Percentiles rank a stretch among this genome's conserved stretches.
Evolutionary conservation across 2,329 filamentous ascomycete genomes (phyloP).

Genomic region (Calycina herbarum): DNA sequence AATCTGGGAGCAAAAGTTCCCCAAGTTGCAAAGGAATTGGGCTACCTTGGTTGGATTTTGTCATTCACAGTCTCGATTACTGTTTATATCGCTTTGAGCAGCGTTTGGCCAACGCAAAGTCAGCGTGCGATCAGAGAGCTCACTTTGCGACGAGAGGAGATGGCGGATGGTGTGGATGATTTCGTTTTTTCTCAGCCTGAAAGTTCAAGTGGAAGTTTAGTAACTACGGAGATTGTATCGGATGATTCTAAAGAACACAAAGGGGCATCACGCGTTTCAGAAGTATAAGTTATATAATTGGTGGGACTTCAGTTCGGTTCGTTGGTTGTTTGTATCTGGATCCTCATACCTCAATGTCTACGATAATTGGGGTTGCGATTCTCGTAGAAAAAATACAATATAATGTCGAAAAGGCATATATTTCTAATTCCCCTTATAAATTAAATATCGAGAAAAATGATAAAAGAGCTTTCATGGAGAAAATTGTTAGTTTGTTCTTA

Average conservation of each 20-base stretch:
- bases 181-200: background rate
- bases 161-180: background rate
- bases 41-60: slow-evolving; percentile 36
- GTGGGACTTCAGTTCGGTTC: too few species aligned
- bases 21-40: slow-evolving; percentile 31
- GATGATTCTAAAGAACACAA: background rate
- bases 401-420: too few species aligned
- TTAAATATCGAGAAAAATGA: too few species aligned
- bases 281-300: background rate
- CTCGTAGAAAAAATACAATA: too few species aligned
- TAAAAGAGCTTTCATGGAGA: too few species aligned
- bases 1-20: slow-evolving; percentile 34
- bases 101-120: slow-evolving; percentile 38
- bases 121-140: slow-evolving; percentile 34
- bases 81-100: slow-evolving; percentile 36
- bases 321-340: too few species aligned
- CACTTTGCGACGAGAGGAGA: slow-evolving; percentile 25
- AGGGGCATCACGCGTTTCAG: background rate
- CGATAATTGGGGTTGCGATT: too few species aligned
- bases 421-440: too few species aligned
- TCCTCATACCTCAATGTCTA: too few species aligned
- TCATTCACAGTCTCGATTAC: slow-evolving; percentile 32
- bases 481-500: too few species aligned
- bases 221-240: background rate
- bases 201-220: background rate